Conservation (phyloP, 2,329 filamentous ascomycete species). For the Teratosphaeria destructans region DNA sequence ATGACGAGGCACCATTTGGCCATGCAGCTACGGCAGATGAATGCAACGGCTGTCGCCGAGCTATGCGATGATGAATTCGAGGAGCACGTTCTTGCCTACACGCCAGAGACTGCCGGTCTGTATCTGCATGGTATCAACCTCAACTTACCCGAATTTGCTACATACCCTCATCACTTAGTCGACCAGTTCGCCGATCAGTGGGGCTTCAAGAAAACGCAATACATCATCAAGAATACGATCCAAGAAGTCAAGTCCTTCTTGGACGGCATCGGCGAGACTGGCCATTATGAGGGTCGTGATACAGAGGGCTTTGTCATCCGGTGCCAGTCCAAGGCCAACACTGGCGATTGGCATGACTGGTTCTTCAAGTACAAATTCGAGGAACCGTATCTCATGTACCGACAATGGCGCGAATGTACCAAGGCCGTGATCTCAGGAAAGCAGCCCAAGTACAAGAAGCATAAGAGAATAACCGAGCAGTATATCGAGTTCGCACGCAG, state of each 20-base stretch:
- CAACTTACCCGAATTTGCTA: conserved; percentile 85
- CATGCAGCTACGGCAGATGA: conserved; percentile 61
- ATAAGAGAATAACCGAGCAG: conserved; percentile 78
- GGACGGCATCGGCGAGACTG: conserved; percentile 75
- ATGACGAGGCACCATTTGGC: conserved; percentile 73
- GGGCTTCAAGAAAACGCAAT: conserved; percentile 86
- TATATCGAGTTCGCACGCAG: conserved; percentile 75
- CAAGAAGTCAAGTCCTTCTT: conserved; percentile 67
- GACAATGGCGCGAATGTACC: conserved; percentile 96
- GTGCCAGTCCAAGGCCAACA: conserved; percentile 53
- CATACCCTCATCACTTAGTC: conserved; percentile 72
- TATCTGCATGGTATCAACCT: conserved; percentile 95
- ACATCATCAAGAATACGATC: conserved; percentile 66
- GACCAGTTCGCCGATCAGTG: conserved; percentile 82
- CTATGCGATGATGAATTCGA: conserved; percentile 94
- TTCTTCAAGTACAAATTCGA: conserved; percentile 99
- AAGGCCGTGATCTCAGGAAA: conserved; percentile 73
- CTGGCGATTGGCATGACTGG: conserved; percentile 66
- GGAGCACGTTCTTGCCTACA: conserved; percentile 90
- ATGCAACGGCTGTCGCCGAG: conserved; percentile 90
- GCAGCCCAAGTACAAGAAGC: conserved; percentile 71
- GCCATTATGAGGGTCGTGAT: conserved; percentile 79
- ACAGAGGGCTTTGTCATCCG: conserved; percentile 96
- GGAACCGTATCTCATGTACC: conserved; percentile 96
- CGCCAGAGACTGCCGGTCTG: conserved; percentile 69